Evolutionary conservation across 2,329 filamentous ascomycete genomes (phyloP).

Genomic region (Fusarium nygamai): DNA sequence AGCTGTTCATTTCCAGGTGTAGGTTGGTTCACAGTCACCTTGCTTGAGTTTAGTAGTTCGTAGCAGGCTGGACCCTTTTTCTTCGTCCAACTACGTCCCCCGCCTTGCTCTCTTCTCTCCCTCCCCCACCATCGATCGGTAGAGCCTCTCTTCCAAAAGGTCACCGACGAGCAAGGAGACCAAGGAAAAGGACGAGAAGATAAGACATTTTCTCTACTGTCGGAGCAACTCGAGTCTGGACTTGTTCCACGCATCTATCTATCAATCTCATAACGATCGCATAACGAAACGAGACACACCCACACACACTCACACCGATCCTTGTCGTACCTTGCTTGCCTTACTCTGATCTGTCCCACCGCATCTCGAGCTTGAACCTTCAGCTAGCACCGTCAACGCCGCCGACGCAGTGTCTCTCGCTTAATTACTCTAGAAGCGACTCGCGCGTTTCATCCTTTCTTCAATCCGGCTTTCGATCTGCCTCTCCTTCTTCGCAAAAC

Average conservation of each 20-base stretch:
- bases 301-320: slow-evolving; percentile 1
- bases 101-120: slow-evolving; percentile 4
- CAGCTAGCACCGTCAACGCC: slow-evolving; percentile 10
- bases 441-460: slow-evolving; percentile 21
- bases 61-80: slow-evolving; percentile 17
- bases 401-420: slow-evolving; percentile 33
- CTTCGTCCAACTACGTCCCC: slow-evolving; percentile 10
- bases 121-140: slow-evolving; percentile 18
- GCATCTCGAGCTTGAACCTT: neutral
- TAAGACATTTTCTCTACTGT: slow-evolving; percentile 8
- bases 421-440: slow-evolving; percentile 11
- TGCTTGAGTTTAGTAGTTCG: neutral
- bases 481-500: slow-evolving; percentile 10
- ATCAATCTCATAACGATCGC: neutral
- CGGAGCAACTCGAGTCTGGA: slow-evolving; percentile 9
- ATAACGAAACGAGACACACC: slow-evolving; percentile 9
- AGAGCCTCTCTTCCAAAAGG: slow-evolving; percentile 7
- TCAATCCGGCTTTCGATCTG: slow-evolving; percentile 5
- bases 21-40: neutral
- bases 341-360: neutral
- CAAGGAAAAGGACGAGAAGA: neutral
- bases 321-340: neutral
- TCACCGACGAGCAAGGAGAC: neutral
- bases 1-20: neutral
- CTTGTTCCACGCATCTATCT: neutral